Conservation (phyloP, 2,329 filamentous ascomycete species). For the Penicillium sp. region DNA sequence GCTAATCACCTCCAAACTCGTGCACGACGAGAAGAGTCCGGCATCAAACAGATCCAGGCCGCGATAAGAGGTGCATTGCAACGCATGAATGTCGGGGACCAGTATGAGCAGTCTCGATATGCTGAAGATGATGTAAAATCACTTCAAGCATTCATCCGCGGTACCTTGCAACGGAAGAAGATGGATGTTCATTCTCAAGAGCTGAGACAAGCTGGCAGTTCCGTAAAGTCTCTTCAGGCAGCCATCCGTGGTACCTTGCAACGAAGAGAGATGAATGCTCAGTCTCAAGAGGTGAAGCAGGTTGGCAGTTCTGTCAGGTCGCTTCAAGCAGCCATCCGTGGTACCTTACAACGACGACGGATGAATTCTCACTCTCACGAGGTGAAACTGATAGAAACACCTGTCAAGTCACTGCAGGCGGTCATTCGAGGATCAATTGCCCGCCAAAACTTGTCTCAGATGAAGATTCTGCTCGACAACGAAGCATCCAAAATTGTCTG, state of each 20-base stretch:
- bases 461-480: slow-evolving; percentile 23
- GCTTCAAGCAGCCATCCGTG: slow-evolving; percentile 64
- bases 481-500: slow-evolving; percentile 28
- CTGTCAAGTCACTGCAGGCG: slow-evolving; percentile 53
- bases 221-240: slow-evolving; percentile 52
- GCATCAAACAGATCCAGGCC: slow-evolving; percentile 53
- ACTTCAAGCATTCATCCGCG: slow-evolving; percentile 67
- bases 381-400: slow-evolving; percentile 53
- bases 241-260: slow-evolving; percentile 65
- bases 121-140: slow-evolving; percentile 53
- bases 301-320: slow-evolving; percentile 46
- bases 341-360: slow-evolving; percentile 59
- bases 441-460: slow-evolving; percentile 27
- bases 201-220: slow-evolving; percentile 51
- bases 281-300: slow-evolving; percentile 40
- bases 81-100: slow-evolving; percentile 41
- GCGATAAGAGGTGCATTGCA: slow-evolving; percentile 51
- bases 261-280: slow-evolving; percentile 43
- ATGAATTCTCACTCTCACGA: slow-evolving; percentile 14
- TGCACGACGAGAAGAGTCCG: slow-evolving; percentile 40
- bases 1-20: slow-evolving; percentile 41
- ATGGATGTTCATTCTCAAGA: slow-evolving; percentile 27
- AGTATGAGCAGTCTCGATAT: slow-evolving; percentile 36
- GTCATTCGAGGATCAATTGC: slow-evolving; percentile 57
- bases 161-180: slow-evolving; percentile 59